A percentile compares a stretch with the other conserved stretches of the same genome.
Conservation (phyloP, 2,329 filamentous ascomycete species). For the Monilinia fructicola region DNA sequence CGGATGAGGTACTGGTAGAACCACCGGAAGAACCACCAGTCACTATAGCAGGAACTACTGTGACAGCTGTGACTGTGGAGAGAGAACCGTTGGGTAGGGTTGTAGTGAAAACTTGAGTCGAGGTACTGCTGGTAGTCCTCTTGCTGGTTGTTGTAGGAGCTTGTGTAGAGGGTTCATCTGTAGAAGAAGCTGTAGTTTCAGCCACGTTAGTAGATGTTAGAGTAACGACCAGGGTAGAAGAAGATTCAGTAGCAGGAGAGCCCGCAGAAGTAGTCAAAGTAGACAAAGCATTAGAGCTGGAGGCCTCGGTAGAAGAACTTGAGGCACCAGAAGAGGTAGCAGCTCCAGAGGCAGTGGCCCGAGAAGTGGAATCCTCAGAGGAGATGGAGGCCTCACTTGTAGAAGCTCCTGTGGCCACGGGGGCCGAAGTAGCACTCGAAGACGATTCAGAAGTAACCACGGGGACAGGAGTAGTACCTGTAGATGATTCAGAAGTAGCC, state of each 20-base stretch:
- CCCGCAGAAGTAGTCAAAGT: conserved; percentile 23
- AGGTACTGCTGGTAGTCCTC: conserved; percentile 16
- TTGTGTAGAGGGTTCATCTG: conserved; percentile 22
- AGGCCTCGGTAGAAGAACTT: conserved; percentile 29
- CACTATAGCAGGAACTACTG: conserved; percentile 34
- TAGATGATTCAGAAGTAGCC: background rate
- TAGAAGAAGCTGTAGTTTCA: conserved; percentile 24
- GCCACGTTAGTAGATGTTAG: conserved; percentile 26
- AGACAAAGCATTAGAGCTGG: conserved; percentile 26
- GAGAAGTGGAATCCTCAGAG: conserved; percentile 18
- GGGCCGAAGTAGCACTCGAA: background rate
- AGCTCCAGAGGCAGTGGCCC: conserved; percentile 26
- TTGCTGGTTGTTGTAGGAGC: conserved; percentile 23
- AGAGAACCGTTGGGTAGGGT: conserved; percentile 34
- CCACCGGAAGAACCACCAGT: conserved; percentile 26
- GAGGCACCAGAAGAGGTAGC: conserved; percentile 24
- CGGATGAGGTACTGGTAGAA: conserved; percentile 24
- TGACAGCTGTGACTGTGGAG: conserved; percentile 34
- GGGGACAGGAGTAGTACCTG: background rate
- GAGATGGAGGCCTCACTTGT: conserved; percentile 22
- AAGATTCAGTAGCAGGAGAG: conserved; percentile 24
- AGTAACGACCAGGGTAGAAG: conserved; percentile 21
- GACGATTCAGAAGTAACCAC: background rate
- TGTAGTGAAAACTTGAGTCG: conserved; percentile 34
- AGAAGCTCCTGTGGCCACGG: conserved; percentile 16